Percentiles rank a stretch among this genome's conserved stretches.
These are phyloP conservation scores for Ogataea sp. DNA, from an alignment of 805 yeast genomes.

Conservation along the genomic window DNA sequence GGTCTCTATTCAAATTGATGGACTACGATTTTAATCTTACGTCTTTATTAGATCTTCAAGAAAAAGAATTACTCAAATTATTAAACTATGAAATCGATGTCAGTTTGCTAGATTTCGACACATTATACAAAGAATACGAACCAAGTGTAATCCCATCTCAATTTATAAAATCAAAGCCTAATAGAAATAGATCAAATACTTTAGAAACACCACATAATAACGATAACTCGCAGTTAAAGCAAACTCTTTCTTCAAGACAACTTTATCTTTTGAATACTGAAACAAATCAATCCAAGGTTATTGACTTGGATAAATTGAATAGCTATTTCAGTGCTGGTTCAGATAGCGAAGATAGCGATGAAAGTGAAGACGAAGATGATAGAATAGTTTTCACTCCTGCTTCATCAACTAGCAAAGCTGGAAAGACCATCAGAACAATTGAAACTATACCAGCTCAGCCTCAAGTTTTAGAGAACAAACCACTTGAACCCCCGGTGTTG, in stretches of 20 bases:
- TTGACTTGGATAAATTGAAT: slow-evolving; percentile 21
- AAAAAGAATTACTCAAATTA: slow-evolving; percentile 17
- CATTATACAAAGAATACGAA: slow-evolving; percentile 13
- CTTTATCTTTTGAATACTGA: slow-evolving; percentile 15
- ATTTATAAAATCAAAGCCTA: neutral
- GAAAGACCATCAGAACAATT: too few species aligned
- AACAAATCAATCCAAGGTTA: slow-evolving; percentile 13
- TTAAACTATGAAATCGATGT: slow-evolving; percentile 19
- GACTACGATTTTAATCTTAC: slow-evolving; percentile 26
- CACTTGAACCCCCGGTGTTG: too few species aligned
- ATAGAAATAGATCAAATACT: slow-evolving; percentile 22
- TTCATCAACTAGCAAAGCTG: neutral
- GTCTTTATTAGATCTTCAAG: slow-evolving; percentile 17
- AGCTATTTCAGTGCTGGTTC: slow-evolving; percentile 18
- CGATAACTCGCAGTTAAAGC: slow-evolving; percentile 11
- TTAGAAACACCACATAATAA: slow-evolving; percentile 14
- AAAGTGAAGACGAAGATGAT: neutral
- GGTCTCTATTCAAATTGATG: slow-evolving; percentile 21
- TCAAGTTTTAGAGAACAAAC: too few species aligned
- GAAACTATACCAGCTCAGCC: too few species aligned
- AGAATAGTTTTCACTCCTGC: neutral
- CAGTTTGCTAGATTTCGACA: slow-evolving; percentile 17
- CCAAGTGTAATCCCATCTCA: slow-evolving; percentile 1
- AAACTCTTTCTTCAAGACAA: slow-evolving; percentile 21
- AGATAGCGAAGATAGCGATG: neutral